phyloP scores from a whole-genome alignment of 2,329 filamentous ascomycete genomes.

The Fusarium sp. region DNA sequence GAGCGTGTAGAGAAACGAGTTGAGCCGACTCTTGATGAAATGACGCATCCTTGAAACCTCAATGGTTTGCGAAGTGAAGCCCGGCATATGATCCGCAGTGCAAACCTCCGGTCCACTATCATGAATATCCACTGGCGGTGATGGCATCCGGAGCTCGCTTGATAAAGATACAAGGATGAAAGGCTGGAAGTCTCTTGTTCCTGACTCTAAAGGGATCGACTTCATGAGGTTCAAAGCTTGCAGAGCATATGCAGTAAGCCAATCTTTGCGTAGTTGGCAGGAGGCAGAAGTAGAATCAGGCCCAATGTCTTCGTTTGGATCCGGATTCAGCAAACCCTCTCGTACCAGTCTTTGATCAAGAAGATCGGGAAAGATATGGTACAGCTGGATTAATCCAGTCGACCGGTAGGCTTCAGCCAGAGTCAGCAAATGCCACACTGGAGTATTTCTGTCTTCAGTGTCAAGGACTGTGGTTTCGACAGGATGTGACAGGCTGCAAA shows the following conservation, averaged over 20 bases:
- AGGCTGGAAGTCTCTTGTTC: conserved; percentile 27
- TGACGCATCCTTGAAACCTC: conserved; percentile 1
- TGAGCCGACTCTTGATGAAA: conserved; percentile 1
- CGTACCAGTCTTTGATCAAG: conserved; percentile 4
- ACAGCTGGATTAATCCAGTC: conserved; percentile 20
- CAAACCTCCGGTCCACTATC: neutral
- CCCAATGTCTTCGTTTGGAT: neutral
- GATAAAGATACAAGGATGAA: conserved; percentile 21
- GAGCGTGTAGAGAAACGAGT: neutral
- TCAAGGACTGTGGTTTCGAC: conserved; percentile 15
- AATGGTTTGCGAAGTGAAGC: neutral
- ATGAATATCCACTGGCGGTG: neutral
- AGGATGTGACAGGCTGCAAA: conserved; percentile 5
- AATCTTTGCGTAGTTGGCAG: neutral
- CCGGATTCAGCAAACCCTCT: neutral
- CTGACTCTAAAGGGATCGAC: conserved; percentile 21
- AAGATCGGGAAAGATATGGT: conserved; percentile 27
- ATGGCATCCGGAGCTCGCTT: conserved; percentile 16
- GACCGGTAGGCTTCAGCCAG: conserved; percentile 20
- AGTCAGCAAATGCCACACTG: conserved; percentile 17
- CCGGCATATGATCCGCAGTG: neutral
- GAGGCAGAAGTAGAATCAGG: neutral
- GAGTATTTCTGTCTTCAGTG: conserved; percentile 19
- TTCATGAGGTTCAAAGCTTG: conserved; percentile 12
- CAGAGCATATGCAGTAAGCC: neutral